Base-by-base conservation (phyloP, 2,329 filamentous ascomycete genomes). In the Fusarium musae region DNA sequence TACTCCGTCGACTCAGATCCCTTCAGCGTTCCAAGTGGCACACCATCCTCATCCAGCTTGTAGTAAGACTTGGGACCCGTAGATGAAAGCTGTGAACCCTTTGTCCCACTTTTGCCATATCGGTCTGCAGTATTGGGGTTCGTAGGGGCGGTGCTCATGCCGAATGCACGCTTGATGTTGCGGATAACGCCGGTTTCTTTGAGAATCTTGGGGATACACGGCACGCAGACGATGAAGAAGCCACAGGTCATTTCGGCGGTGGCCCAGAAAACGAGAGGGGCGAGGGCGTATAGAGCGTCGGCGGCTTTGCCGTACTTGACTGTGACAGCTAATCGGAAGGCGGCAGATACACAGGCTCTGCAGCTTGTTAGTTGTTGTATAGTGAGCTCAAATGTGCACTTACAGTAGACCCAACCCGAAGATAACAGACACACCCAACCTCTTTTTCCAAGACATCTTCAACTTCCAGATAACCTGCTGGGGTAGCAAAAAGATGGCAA, bases 381-480 rank as follows among this genome's bases (percentile, higher is more conserved):
- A 2, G 3, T 16, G 16, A 32, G 13, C 2, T 9, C 11, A 2
- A 32, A 3, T 2, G 3, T 32, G 11, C 13, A 66, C 64, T 43
- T 34, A 66, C 61, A 68, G 39, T 3, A 68, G 19, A 23, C 64
- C 62, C 0, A 68, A 42, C 1, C 78, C 74, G 52, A 82, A 82
- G 36, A 82, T 75, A 19, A 81, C 54, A 2, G 76, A 78, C 17
- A 82, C 75, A 53, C 79, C 79, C 6, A 81, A 4, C 56, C 76
- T 81, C 70, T 78, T 80, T 61, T 67, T 78, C 61, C 77, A 72
- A 17, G 72, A 73, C 75, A 82, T 78, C 15, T 81, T 73, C 34
- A 82, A 46, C 9, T 58, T 71, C 79, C 79, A 81, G 36, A 82
- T 80, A 8, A 77, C 65, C 43, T 66, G 60, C 54, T 81, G 79